Conservation (phyloP, 345 rosid genomes). For the Salix caprea region DNA sequence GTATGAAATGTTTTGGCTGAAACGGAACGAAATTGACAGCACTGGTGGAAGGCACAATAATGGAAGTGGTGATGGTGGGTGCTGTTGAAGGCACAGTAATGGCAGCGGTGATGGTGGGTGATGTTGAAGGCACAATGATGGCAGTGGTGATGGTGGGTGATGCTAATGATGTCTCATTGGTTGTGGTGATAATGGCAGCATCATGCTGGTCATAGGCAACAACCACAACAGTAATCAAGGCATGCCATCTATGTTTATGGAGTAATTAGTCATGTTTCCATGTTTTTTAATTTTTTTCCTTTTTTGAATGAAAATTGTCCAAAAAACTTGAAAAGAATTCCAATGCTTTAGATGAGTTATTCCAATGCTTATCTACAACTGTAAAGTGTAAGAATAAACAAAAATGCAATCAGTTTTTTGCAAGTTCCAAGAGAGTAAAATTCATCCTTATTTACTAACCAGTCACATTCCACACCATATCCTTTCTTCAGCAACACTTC, state of each 20-base stretch:
- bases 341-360: not conserved
- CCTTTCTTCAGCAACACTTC: slow-evolving; percentile 93
- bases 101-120: too few species aligned
- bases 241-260: too few species aligned
- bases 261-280: not conserved
- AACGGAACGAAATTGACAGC: too few species aligned
- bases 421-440: not conserved
- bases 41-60: too few species aligned
- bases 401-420: not conserved
- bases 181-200: not conserved
- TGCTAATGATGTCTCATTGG: not conserved
- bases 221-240: too few species aligned
- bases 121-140: too few species aligned
- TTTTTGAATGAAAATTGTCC: not conserved
- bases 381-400: not conserved
- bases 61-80: too few species aligned
- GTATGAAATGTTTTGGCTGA: too few species aligned
- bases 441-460: slow-evolving; percentile 44
- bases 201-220: not conserved
- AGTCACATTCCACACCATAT: slow-evolving; percentile 90
- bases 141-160: too few species aligned
- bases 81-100: too few species aligned
- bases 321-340: not conserved
- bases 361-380: not conserved
- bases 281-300: not conserved